Percentiles rank a stretch among this genome's conserved stretches.
Conservation (phyloP, 1,284 basidiomycete genomes). For the Macrocybe sp. region DNA sequence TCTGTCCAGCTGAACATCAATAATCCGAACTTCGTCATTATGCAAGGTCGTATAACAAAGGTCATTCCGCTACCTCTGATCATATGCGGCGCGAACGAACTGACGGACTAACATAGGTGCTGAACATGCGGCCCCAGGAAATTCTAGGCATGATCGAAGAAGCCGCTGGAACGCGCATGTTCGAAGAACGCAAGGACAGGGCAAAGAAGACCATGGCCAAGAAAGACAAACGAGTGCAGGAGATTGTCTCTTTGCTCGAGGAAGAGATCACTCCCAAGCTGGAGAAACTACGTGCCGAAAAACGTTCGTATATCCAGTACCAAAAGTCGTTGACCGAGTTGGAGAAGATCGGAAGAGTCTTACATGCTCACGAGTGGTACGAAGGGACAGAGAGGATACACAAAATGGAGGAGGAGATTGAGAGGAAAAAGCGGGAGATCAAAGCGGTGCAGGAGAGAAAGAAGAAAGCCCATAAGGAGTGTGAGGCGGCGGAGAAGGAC, state of each 20-base stretch:
- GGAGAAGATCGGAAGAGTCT: conserved; percentile 80
- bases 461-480: conserved; percentile 52
- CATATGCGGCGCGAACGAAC: conserved; percentile 11
- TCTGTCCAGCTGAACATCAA: conserved; percentile 99
- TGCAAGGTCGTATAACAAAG: conserved; percentile 97
- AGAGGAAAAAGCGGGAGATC: conserved; percentile 48
- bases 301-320: conserved; percentile 86
- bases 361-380: conserved; percentile 91
- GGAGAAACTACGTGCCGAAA: conserved; percentile 88
- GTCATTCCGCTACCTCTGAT: conserved; percentile 27
- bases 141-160: conserved; percentile 99
- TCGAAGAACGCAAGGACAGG: conserved; percentile 98
- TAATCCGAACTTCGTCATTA: conserved; percentile 99
- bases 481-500: conserved; percentile 67
- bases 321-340: conserved; percentile 90
- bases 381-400: conserved; percentile 44
- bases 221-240: conserved; percentile 96
- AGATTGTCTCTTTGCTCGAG: conserved; percentile 74
- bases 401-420: conserved; percentile 51
- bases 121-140: conserved; percentile 98
- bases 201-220: conserved; percentile 96
- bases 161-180: conserved; percentile 98
- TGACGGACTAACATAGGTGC: conserved; percentile 47
- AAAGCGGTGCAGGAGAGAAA: conserved; percentile 46
- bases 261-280: conserved; percentile 97